Base-by-base conservation (phyloP, 2,329 filamentous ascomycete species). In the Atkinsonella texensis region DNA sequence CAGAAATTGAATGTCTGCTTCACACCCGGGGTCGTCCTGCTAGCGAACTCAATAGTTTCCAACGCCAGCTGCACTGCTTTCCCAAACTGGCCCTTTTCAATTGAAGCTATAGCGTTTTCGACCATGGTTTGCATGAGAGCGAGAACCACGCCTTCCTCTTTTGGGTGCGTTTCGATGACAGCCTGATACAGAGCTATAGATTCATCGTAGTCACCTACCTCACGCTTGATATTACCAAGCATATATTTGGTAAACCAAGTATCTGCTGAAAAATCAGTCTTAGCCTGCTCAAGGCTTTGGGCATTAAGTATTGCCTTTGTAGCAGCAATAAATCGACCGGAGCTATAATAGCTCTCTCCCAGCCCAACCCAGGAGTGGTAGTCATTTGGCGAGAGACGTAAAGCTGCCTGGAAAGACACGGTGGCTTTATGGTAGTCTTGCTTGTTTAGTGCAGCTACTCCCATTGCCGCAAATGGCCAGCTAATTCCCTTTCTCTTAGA, bases 171-270 rank as follows among this genome's bases (percentile, higher is more conserved):
- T 20, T 74, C 68, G 46, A 95, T 75, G 8, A 97, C 89, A 11
- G 77, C 72, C 58, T 81, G 77, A 61, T 97, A 95, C 6, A 89
- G 79, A 28, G 72, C 65, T 53, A 95, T 86, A 0, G 93, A 87
- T 51, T 87, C 83, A 54, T 95, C 86, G 59, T 85, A 95, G 42
- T 94, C 84, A n/a, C 89, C 89, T 46, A 97, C 75, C 63, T 97
- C 91, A 50, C 90, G 82, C 65, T 89, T 89, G 51, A 98, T 87
- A 61, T 98, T 97, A 41, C 89, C 90, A 54, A 97, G 79, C 84
- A 98, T 94, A 66, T 96, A 96, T 63, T 88, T 88, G 8, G 90
- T 90, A 65, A 96, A 98, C 93, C 93, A 98, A 10, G 80, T 85
- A 58, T 94, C 86, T 0, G 79, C 81, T 2, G 68, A 63, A 0